phyloP scores from a whole-genome alignment of 129 eudicot species.

The Flaveria brownii region DNA sequence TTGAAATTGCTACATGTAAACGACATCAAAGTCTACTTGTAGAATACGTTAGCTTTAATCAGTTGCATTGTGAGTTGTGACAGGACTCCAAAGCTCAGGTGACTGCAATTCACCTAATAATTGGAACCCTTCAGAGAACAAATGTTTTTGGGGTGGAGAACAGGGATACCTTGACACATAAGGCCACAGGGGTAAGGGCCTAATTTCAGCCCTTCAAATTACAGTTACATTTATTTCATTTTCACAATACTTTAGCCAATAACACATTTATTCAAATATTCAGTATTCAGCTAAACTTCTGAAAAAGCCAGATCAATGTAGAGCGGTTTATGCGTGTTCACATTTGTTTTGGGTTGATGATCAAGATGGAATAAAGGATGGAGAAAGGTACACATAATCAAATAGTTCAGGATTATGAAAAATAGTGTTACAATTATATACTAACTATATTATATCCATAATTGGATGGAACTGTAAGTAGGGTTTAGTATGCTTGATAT shows the following conservation, averaged over 20 bases:
- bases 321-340: slow-evolving; percentile 98
- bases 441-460: not conserved
- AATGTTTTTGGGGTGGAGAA: slow-evolving; percentile 92
- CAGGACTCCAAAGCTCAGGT: slow-evolving; percentile 99
- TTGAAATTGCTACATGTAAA: no score
- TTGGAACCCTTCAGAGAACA: slow-evolving; percentile 94
- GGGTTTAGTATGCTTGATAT: not conserved
- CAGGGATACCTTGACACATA: slow-evolving; percentile 93
- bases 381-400: slow-evolving; percentile 60
- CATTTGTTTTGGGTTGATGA: slow-evolving; percentile 99
- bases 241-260: not conserved
- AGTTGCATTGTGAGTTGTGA: slow-evolving; percentile 10
- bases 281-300: slow-evolving; percentile 98
- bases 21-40: no score
- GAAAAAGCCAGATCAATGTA: slow-evolving; percentile 96
- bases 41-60: no score
- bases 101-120: slow-evolving; percentile 91
- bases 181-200: slow-evolving; percentile 93
- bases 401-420: not conserved
- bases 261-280: slow-evolving; percentile 20
- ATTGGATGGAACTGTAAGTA: not conserved
- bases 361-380: slow-evolving; percentile 94
- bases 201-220: not conserved
- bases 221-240: not conserved
- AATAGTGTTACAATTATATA: not conserved